A percentile compares a stretch with the other conserved stretches of the same genome.
phyloP scores from a whole-genome alignment of 805 yeast species.

The Barnettozyma siamensis region DNA sequence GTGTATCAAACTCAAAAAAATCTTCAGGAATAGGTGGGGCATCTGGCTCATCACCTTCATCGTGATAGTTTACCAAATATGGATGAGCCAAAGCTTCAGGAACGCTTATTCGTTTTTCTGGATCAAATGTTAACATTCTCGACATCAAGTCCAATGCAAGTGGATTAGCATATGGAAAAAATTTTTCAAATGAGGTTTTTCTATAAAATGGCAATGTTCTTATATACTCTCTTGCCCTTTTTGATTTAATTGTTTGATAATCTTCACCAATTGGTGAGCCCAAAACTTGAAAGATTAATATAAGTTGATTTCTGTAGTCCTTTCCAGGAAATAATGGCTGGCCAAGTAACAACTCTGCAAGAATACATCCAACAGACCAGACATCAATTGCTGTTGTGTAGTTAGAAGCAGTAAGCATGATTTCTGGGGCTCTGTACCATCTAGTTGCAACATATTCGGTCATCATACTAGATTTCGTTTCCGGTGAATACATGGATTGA shows the following conservation, averaged over 20 bases:
- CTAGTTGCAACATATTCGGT: conserved; percentile 97
- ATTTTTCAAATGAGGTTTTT: conserved; percentile 43
- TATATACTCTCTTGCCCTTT: conserved; percentile 85
- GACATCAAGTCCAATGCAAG: conserved; percentile 61
- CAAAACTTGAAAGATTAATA: conserved; percentile 74
- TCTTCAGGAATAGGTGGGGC: conserved; percentile 79
- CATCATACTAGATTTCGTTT: conserved; percentile 69
- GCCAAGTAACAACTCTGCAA: conserved; percentile 85
- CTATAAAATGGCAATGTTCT: conserved; percentile 68
- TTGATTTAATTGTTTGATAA: conserved; percentile 65
- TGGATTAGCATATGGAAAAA: conserved; percentile 53
- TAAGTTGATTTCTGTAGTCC: conserved; percentile 87
- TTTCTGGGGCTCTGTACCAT: conserved; percentile 97
- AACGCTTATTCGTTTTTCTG: conserved; percentile 75
- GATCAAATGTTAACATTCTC: conserved; percentile 77
- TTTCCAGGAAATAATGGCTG: conserved; percentile 90
- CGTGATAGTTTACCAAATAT: conserved; percentile 82
- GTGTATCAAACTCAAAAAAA: conserved; percentile 83
- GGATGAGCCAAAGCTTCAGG: conserved; percentile 83
- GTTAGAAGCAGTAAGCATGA: conserved; percentile 90
- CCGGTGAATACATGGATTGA: conserved; percentile 45
- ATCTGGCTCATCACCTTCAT: conserved; percentile 87
- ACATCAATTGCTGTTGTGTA: conserved; percentile 94
- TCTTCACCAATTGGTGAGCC: conserved; percentile 88
- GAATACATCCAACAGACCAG: conserved; percentile 95